These are phyloP conservation scores for Mucuna pruriens DNA, from an alignment of 306 rosid genomes.

Conservation along the genomic window DNA sequence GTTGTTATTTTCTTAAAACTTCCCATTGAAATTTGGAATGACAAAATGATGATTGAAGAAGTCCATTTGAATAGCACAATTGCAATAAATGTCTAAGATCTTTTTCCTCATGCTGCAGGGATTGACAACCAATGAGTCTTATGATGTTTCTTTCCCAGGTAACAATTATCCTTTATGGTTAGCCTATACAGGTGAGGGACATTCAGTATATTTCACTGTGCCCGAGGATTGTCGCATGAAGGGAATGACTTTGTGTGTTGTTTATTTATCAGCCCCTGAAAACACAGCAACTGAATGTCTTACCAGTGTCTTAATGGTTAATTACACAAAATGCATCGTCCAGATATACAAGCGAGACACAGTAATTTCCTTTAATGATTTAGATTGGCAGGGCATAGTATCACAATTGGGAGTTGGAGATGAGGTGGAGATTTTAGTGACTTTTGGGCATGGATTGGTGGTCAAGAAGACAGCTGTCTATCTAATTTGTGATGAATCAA, in stretches of 20 bases:
- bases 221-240: neutral
- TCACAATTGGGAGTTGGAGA: conserved; percentile 28
- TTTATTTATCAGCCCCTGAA: conserved; percentile 13
- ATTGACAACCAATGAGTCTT: neutral
- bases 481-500: neutral
- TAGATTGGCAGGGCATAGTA: conserved; percentile 25
- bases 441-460: neutral
- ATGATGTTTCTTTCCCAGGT: neutral
- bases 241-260: conserved; percentile 33
- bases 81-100: neutral
- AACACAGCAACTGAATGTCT: neutral
- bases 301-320: neutral
- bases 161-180: conserved; percentile 33
- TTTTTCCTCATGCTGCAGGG: conserved; percentile 8
- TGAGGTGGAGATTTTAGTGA: conserved; percentile 18
- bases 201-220: neutral
- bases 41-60: neutral
- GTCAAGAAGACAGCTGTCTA: conserved; percentile 1
- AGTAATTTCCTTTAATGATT: conserved; percentile 24
- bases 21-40: neutral
- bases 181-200: neutral
- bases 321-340: conserved; percentile 30
- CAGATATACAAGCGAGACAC: conserved; percentile 28
- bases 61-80: neutral
- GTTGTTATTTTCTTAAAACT: neutral